These are phyloP conservation scores for Aspergillus leporis DNA, from an alignment of 495 filamentous ascomycete genomes.

Conservation along the genomic window DNA sequence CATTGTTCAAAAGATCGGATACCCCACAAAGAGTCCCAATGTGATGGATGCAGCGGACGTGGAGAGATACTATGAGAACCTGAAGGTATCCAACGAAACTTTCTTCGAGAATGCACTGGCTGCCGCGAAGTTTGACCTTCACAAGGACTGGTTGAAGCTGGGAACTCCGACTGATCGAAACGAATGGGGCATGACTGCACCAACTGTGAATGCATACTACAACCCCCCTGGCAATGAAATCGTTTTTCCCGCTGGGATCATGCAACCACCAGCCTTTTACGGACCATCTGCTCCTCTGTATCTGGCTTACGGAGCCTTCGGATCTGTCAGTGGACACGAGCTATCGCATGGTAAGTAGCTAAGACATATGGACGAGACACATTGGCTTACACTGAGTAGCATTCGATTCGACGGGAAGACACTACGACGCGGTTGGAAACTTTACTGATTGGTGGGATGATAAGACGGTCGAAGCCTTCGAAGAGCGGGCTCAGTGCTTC, in stretches of 20 bases:
- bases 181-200: constrained; percentile 63
- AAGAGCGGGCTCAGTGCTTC: constrained; percentile 67
- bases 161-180: constrained; percentile 62
- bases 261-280: constrained; percentile 69
- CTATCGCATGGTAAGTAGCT: constrained; percentile 58
- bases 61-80: constrained; percentile 55
- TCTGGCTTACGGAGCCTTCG: constrained; percentile 69
- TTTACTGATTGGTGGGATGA: constrained; percentile 72
- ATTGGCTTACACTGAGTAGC: constrained; percentile 35
- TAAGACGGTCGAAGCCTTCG: constrained; percentile 60
- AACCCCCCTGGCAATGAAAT: constrained; percentile 66
- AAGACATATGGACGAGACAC: background rate
- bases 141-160: constrained; percentile 55
- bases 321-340: constrained; percentile 71
- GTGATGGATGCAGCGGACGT: constrained; percentile 59
- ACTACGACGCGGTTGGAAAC: constrained; percentile 68
- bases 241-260: constrained; percentile 71
- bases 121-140: constrained; percentile 45
- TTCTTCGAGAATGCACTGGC: constrained; percentile 64
- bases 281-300: constrained; percentile 62
- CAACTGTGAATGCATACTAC: constrained; percentile 66
- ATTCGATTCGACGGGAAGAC: constrained; percentile 68
- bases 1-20: constrained; percentile 74
- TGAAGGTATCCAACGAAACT: constrained; percentile 51
- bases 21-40: constrained; percentile 65